Conservation (phyloP, 2,329 filamentous ascomycete species). For the Emericellopsis cladophorae region DNA sequence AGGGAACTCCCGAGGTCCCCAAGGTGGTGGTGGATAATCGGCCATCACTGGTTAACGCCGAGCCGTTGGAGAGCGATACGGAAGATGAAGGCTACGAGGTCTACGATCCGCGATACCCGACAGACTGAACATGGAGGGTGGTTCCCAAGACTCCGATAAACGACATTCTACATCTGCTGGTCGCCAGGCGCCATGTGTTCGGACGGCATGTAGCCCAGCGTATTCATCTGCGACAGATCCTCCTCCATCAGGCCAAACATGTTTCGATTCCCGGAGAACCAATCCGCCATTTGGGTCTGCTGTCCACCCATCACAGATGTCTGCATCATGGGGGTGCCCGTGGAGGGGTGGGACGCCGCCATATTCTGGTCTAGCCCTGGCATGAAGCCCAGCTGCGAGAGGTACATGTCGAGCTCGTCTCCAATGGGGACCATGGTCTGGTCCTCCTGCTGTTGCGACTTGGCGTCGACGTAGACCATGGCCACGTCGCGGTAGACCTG, state of each 20-base stretch:
- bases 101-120: constrained; percentile 49
- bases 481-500: constrained; percentile 50
- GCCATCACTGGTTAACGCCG: constrained; percentile 9
- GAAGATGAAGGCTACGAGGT: constrained; percentile 62
- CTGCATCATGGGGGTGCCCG: constrained; percentile 10
- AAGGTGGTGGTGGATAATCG: constrained; percentile 8
- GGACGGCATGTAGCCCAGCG: constrained; percentile 10
- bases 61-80: constrained; percentile 43
- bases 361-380: constrained; percentile 22
- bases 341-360: constrained; percentile 4
- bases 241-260: constrained; percentile 54
- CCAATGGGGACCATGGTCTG: constrained; percentile 35
- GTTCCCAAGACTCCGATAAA: not conserved
- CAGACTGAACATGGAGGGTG: constrained; percentile 31
- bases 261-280: constrained; percentile 54
- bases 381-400: constrained; percentile 50
- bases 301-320: constrained; percentile 14
- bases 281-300: constrained; percentile 43
- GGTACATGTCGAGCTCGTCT: constrained; percentile 51
- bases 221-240: constrained; percentile 34
- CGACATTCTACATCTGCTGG: not conserved
- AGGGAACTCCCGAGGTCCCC: constrained; percentile 20
- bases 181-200: constrained; percentile 1
- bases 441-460: constrained; percentile 32
- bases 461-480: constrained; percentile 48